A percentile compares a stretch with the other conserved stretches of the same genome.
phyloP scores from a whole-genome alignment of 495 filamentous ascomycete species.

The Annulohypoxylon bovei region DNA sequence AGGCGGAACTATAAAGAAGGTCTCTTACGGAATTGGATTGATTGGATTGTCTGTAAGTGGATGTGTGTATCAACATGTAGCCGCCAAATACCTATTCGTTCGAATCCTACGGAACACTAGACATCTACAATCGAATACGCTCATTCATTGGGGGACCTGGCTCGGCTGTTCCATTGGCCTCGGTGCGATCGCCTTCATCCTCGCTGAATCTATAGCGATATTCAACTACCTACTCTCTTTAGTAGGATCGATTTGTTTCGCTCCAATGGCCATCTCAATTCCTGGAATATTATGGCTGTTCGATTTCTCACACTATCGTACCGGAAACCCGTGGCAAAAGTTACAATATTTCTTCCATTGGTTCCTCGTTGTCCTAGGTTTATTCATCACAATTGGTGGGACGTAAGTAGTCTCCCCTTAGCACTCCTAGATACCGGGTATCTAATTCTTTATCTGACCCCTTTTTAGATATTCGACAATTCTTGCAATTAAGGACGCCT shows the following conservation, averaged over 20 bases:
- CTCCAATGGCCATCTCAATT: conserved; percentile 44
- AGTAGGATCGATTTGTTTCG: conserved; percentile 41
- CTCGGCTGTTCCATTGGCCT: conserved; percentile 44
- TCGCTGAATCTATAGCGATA: conserved; percentile 50
- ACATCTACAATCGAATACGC: conserved; percentile 49
- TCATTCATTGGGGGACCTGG: conserved; percentile 49
- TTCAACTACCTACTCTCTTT: conserved; percentile 51
- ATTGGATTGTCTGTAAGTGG: conserved; percentile 39
- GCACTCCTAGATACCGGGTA: not conserved
- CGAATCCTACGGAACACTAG: conserved; percentile 47
- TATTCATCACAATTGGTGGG: conserved; percentile 55
- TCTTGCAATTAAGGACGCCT: conserved; percentile 53
- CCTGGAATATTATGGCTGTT: conserved; percentile 31
- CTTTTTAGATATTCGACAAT: conserved; percentile 47
- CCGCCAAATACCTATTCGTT: conserved; percentile 52
- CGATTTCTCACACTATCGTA: conserved; percentile 27
- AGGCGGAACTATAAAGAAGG: conserved; percentile 49
- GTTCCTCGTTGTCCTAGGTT: conserved; percentile 47
- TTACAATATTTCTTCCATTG: conserved; percentile 38
- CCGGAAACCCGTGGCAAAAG: conserved; percentile 18
- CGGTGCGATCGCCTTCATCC: conserved; percentile 42
- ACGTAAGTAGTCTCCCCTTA: conserved; percentile 29
- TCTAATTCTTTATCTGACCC: not conserved
- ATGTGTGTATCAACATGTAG: conserved; percentile 31
- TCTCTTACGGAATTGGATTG: conserved; percentile 49